Conservation (phyloP, 1,139 yeast genomes). For the Chernovozyma aurita region DNA sequence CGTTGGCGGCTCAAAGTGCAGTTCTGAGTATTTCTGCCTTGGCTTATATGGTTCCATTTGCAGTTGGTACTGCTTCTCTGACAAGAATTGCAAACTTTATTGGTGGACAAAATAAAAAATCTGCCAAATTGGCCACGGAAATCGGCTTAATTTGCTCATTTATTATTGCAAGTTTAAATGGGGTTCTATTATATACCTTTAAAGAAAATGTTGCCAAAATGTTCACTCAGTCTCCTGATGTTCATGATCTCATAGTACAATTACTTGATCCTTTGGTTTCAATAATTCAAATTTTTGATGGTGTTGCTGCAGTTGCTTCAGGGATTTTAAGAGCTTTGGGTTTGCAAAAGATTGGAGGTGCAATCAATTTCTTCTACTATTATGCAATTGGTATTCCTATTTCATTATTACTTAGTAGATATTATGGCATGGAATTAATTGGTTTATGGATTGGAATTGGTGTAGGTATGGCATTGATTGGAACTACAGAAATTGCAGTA, state of each 20-base stretch:
- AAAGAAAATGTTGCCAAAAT: slow-evolving; percentile 55
- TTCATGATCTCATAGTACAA: slow-evolving; percentile 40
- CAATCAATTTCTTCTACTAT: slow-evolving; percentile 70
- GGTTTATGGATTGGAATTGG: slow-evolving; percentile 94
- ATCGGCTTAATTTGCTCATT: slow-evolving; percentile 62
- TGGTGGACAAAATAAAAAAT: slow-evolving; percentile 65
- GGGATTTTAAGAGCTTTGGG: slow-evolving; percentile 88
- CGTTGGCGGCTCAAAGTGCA: slow-evolving; percentile 86
- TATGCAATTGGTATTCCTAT: slow-evolving; percentile 62
- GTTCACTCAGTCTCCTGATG: slow-evolving; percentile 69
- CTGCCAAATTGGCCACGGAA: slow-evolving; percentile 61
- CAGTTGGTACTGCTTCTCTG: slow-evolving; percentile 80
- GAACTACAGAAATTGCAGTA: slow-evolving; percentile 48
- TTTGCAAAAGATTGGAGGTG: slow-evolving; percentile 77
- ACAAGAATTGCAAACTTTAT: slow-evolving; percentile 85
- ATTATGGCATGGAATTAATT: slow-evolving; percentile 44
- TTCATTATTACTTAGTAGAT: slow-evolving; percentile 60
- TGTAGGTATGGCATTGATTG: slow-evolving; percentile 68
- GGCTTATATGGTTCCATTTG: slow-evolving; percentile 83
- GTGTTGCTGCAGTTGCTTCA: slow-evolving; percentile 77
- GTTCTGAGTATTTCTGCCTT: slow-evolving; percentile 77
- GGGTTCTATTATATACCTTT: slow-evolving; percentile 47
- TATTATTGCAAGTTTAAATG: slow-evolving; percentile 54
- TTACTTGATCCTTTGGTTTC: slow-evolving; percentile 70
- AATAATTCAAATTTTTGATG: slow-evolving; percentile 70